phyloP scores from a whole-genome alignment of 805 yeast species.

The Ogataea chonburiensis region DNA sequence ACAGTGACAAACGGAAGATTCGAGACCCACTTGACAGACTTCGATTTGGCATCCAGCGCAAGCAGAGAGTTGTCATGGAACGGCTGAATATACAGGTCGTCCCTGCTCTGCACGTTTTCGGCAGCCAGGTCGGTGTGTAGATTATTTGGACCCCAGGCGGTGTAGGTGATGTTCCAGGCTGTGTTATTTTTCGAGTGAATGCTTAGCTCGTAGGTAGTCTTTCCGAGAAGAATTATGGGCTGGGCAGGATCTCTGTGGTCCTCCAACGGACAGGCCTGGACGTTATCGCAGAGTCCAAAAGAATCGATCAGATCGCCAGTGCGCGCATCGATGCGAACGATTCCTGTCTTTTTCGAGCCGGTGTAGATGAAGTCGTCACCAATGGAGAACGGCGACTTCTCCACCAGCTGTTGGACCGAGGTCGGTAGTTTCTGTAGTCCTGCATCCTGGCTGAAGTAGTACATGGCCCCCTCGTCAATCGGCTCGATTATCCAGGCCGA shows the following conservation, averaged over 20 bases:
- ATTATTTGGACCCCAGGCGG: slow-evolving; percentile 91
- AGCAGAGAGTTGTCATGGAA: slow-evolving; percentile 76
- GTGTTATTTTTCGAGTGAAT: slow-evolving; percentile 73
- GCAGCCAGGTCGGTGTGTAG: slow-evolving; percentile 55
- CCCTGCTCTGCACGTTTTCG: slow-evolving; percentile 58
- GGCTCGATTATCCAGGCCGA: slow-evolving; percentile 91
- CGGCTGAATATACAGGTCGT: slow-evolving; percentile 78
- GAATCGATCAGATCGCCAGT: slow-evolving; percentile 73
- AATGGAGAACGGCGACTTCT: slow-evolving; percentile 82
- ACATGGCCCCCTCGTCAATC: slow-evolving; percentile 75
- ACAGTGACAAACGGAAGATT: slow-evolving; percentile 70
- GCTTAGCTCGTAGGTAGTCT: slow-evolving; percentile 65
- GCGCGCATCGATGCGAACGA: slow-evolving; percentile 68
- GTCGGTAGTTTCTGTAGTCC: slow-evolving; percentile 85
- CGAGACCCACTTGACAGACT: slow-evolving; percentile 77
- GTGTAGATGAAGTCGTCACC: slow-evolving; percentile 85
- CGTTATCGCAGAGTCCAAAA: slow-evolving; percentile 44
- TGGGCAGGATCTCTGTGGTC: slow-evolving; percentile 13
- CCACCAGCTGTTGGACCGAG: slow-evolving; percentile 70
- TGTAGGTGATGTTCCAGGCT: slow-evolving; percentile 82
- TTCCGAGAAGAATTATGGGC: slow-evolving; percentile 57
- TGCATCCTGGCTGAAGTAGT: slow-evolving; percentile 67
- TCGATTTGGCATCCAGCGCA: slow-evolving; percentile 68
- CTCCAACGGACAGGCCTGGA: slow-evolving; percentile 17
- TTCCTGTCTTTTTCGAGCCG: slow-evolving; percentile 73